These are phyloP conservation scores for Mortierella polycephala DNA, from an alignment of 371 early-diverging fungal genomes.

Conservation along the genomic window DNA sequence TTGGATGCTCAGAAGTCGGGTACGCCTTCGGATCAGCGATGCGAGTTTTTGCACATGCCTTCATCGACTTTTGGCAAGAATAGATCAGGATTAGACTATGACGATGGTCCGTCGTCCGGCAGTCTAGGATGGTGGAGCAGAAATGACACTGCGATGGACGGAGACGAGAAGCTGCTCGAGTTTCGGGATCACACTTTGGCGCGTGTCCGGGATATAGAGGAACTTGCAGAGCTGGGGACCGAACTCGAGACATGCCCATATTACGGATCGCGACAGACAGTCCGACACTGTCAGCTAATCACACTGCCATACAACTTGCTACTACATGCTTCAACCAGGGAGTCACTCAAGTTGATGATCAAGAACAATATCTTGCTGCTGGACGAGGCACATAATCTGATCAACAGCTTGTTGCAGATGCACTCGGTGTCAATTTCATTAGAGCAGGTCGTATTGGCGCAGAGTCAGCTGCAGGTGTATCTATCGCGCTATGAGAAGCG, in stretches of 20 bases:
- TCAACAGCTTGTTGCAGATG: conserved; percentile 75
- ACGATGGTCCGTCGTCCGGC: neutral
- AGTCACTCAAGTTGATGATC: conserved; percentile 80
- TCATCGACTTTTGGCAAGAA: conserved; percentile 10
- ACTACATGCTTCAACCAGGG: conserved; percentile 78
- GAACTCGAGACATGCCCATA: conserved; percentile 84
- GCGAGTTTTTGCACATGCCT: conserved; percentile 34
- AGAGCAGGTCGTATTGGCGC: conserved; percentile 61
- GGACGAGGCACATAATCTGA: conserved; percentile 93
- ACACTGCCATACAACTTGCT: conserved; percentile 90
- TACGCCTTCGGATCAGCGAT: conserved; percentile 34
- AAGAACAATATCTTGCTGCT: conserved; percentile 82
- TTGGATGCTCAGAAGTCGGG: conserved; percentile 50
- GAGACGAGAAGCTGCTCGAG: conserved; percentile 57
- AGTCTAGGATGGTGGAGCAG: conserved; percentile 8
- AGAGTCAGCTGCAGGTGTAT: conserved; percentile 73
- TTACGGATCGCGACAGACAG: conserved; percentile 82
- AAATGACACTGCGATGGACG: conserved; percentile 2
- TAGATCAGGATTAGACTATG: conserved; percentile 3
- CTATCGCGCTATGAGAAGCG: conserved; percentile 73
- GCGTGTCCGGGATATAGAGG: conserved; percentile 86
- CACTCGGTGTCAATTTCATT: conserved; percentile 64
- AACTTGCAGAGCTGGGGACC: conserved; percentile 76
- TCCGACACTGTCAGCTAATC: conserved; percentile 76
- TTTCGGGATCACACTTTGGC: conserved; percentile 70